Evolutionary conservation across 352 stramenopile species (phyloP).

Genomic region (Phytophthora boehmeriae): DNA sequence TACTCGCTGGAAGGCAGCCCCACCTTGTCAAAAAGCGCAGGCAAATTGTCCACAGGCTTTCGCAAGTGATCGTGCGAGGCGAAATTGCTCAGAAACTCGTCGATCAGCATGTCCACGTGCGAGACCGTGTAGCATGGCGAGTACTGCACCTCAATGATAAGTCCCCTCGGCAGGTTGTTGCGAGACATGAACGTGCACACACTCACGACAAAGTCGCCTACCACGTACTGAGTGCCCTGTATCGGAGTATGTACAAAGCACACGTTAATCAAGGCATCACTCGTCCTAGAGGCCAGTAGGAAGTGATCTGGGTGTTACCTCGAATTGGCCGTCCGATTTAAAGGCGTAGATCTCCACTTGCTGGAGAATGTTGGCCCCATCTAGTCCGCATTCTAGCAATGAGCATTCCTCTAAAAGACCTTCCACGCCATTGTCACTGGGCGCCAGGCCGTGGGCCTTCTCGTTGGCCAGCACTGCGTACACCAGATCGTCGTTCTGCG

Average conservation of each 20-base stretch:
- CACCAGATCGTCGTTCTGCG: slow-evolving; percentile 85
- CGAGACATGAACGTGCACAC: slow-evolving; percentile 89
- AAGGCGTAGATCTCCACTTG: slow-evolving; percentile 90
- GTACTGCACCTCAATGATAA: slow-evolving; percentile 88
- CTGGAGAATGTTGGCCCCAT: slow-evolving; percentile 86
- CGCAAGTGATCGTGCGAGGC: slow-evolving; percentile 68
- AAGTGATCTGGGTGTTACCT: slow-evolving; percentile 35
- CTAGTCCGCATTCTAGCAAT: slow-evolving; percentile 83
- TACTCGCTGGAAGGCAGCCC: slow-evolving; percentile 74
- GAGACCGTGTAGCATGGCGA: slow-evolving; percentile 79
- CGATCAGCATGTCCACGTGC: slow-evolving; percentile 80
- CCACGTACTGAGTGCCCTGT: slow-evolving; percentile 77
- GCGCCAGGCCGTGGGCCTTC: slow-evolving; percentile 51
- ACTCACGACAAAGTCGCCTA: slow-evolving; percentile 86
- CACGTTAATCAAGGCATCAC: slow-evolving; percentile 6
- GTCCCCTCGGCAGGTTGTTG: slow-evolving; percentile 78
- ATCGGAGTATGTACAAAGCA: slow-evolving; percentile 2
- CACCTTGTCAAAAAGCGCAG: slow-evolving; percentile 75
- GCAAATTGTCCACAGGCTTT: slow-evolving; percentile 77
- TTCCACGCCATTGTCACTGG: slow-evolving; percentile 81
- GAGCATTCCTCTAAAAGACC: slow-evolving; percentile 75
- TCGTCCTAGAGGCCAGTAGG: not conserved
- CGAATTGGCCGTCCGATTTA: slow-evolving; percentile 89
- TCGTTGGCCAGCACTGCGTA: slow-evolving; percentile 88
- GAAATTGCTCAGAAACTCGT: slow-evolving; percentile 82